These are phyloP conservation scores for Omphalotus guepiniiformis DNA, from an alignment of 768 basidiomycete genomes.

Conservation along the genomic window DNA sequence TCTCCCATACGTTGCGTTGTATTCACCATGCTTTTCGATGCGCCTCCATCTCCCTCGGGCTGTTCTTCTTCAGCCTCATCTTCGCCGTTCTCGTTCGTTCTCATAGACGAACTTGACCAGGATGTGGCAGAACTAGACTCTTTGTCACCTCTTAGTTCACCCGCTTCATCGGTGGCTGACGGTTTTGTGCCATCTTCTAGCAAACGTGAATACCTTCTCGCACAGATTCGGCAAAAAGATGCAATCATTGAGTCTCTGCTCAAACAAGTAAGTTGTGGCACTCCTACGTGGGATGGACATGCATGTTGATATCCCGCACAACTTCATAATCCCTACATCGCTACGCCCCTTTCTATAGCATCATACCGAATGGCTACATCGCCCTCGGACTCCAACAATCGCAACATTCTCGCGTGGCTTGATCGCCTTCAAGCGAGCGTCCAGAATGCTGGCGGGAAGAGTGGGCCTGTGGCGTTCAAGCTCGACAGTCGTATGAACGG, in stretches of 20 bases:
- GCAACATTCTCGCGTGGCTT: slow-evolving; percentile 70
- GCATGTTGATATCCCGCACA: slow-evolving; percentile 21
- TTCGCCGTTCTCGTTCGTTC: too few relatives aligned
- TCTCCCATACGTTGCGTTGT: too few relatives aligned
- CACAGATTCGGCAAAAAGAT: slow-evolving; percentile 86
- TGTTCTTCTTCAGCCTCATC: too few relatives aligned
- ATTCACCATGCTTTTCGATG: too few relatives aligned
- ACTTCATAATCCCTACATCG: slow-evolving; percentile 78
- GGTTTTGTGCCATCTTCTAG: slow-evolving; percentile 45
- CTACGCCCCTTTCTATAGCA: slow-evolving; percentile 74
- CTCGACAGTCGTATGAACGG: slow-evolving; percentile 30
- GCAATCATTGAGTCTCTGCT: slow-evolving; percentile 79
- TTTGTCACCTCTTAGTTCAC: slow-evolving; percentile 19
- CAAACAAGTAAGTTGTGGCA: slow-evolving; percentile 55
- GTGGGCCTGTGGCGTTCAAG: slow-evolving; percentile 41
- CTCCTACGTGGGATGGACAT: neutral
- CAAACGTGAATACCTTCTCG: slow-evolving; percentile 82
- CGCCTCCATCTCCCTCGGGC: too few relatives aligned
- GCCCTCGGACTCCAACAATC: slow-evolving; percentile 65
- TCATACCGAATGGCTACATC: slow-evolving; percentile 77
- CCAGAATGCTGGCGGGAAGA: slow-evolving; percentile 41
- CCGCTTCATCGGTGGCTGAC: slow-evolving; percentile 31
- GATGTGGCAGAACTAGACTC: too few relatives aligned
- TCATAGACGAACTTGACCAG: too few relatives aligned
- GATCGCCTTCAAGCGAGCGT: slow-evolving; percentile 64